Conservation (phyloP, 176 grass and related monocot species). For the Pontederia crassipes region DNA sequence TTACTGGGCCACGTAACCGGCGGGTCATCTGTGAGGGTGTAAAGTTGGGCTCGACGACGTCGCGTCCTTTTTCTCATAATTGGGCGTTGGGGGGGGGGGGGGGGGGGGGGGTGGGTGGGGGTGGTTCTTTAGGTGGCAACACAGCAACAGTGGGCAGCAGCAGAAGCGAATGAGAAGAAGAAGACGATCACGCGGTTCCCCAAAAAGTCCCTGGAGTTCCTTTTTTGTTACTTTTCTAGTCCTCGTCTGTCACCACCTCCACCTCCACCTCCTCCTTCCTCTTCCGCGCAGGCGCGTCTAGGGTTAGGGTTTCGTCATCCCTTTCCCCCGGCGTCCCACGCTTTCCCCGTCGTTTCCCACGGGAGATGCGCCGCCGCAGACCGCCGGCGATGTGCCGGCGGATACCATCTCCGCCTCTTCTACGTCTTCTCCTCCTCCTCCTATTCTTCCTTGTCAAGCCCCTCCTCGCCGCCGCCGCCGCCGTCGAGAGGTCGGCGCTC, state of each 20-base stretch:
- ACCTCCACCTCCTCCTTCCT: background rate
- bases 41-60: too few species aligned
- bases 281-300: background rate
- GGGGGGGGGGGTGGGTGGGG: too few species aligned
- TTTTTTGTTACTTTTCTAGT: background rate
- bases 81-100: too few species aligned
- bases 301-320: background rate
- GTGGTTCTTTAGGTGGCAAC: too few species aligned
- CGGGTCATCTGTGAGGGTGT: too few species aligned
- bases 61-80: too few species aligned
- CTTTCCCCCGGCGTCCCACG: background rate
- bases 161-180: background rate
- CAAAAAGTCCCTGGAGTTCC: background rate
- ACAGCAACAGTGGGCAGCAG: background rate
- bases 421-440: background rate
- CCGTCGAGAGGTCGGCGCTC: slow-evolving; percentile 36
- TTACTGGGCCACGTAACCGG: too few species aligned
- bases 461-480: slow-evolving; percentile 4
- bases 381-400: slow-evolving; percentile 4
- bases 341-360: background rate
- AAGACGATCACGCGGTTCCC: background rate
- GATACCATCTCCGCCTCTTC: too few species aligned
- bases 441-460: background rate
- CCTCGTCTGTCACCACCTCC: background rate
- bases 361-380: background rate